Base-by-base conservation (phyloP, 176 grass and related monocot genomes). In the Canna indica region DNA sequence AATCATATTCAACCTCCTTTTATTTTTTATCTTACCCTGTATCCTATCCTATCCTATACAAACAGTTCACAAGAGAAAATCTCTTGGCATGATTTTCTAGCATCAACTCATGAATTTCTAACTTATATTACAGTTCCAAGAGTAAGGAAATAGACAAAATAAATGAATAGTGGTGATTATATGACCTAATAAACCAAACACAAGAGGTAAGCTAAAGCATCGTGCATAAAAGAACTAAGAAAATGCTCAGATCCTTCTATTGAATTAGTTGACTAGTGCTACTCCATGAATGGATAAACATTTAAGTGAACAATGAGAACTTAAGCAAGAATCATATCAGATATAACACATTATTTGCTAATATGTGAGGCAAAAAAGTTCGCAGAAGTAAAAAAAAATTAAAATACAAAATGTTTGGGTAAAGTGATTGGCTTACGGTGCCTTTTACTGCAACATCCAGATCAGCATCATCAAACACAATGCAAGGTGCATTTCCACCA, bases 401-500 rank as follows among this genome's bases (percentile, higher is more conserved):
- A 38, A 33, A 7, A 6, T 18, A 63, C 28, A 62, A 22, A 62
- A 32, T 62, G 16, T 66, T 27, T 48, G 27, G 17, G 14, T 7
- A 70, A 70, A 47, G 24, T 64, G n/a, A 74, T 77, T 83, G 56
- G 65, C 84, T 87, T 87, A 99, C 94, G 77, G 74, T 85, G 72
- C 89, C 86, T 83, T 99, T 93, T 59, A 99, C 80, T 74, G 94
- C 89, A 76, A 93, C 84, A 80, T 93, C 89, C 57, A 99, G 82
- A 72, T 99, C 94, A 18, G 94, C 94, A 85, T 99, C 94, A 85
- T 99, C 86, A 0, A 99, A 93, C 74, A 93, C 75, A 79, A 99
- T 99, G 80, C 94, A 99, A 70, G 94, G 94, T 58, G 94, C 94
- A 82, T 99, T 99, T 34, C 94, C 94, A 81, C 94, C 94, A 52